Evolutionary conservation across 371 early-diverging fungal species (phyloP).

Genomic region (Rhizopus sp.): DNA sequence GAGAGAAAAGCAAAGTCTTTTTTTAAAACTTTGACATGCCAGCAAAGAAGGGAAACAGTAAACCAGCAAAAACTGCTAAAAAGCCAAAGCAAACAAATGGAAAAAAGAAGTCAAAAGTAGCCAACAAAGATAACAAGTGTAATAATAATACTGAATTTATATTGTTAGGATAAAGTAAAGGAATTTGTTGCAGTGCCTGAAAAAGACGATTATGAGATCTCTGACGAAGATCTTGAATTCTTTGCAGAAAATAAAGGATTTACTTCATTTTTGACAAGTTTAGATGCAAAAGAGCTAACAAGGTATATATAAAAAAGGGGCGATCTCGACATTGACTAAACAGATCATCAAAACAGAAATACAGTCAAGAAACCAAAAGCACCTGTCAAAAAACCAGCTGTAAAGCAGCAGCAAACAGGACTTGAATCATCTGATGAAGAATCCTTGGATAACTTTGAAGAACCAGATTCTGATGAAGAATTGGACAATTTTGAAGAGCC

Average conservation of each 20-base stretch:
- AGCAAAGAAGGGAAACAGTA: too few relatives aligned
- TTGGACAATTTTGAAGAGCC: constrained; percentile 38
- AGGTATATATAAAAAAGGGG: constrained; percentile 26
- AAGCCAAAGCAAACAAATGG: too few relatives aligned
- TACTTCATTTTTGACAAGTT: constrained; percentile 45
- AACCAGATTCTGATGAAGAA: constrained; percentile 37
- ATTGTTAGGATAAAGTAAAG: neutral
- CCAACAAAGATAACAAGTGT: neutral
- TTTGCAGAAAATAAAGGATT: constrained; percentile 40
- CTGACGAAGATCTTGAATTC: constrained; percentile 70
- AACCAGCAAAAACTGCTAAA: too few relatives aligned
- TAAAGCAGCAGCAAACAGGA: constrained; percentile 13
- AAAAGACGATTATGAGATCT: constrained; percentile 50
- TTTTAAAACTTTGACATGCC: too few relatives aligned
- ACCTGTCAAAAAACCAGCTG: constrained; percentile 6
- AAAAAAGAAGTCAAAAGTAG: constrained; percentile 7
- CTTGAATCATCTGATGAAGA: constrained; percentile 45
- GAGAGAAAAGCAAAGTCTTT: too few relatives aligned
- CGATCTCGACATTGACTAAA: neutral
- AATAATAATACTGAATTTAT: too few relatives aligned
- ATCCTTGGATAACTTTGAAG: constrained; percentile 19
- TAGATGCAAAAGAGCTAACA: constrained; percentile 46
- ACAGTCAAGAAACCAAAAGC: constrained; percentile 22
- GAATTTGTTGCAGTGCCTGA: constrained; percentile 33
- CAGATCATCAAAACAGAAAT: constrained; percentile 18